phyloP scores from a whole-genome alignment of 768 basidiomycete species.

The Amanita brunnescens region DNA sequence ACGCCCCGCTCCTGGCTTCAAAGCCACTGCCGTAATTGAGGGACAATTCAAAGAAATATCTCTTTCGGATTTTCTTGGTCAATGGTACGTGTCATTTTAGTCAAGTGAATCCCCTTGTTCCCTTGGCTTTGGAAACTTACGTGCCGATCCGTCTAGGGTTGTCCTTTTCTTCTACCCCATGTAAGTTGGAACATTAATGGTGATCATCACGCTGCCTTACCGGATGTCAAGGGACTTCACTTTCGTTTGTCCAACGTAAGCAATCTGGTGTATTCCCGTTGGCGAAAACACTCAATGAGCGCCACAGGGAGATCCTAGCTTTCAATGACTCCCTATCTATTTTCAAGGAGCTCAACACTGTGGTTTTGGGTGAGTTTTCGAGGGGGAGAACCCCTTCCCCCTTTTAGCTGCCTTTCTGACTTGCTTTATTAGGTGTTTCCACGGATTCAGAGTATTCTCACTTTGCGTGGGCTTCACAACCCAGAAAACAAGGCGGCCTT shows the following conservation, averaged over 20 bases:
- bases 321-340: slow-evolving; percentile 81
- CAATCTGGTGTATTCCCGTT: background rate
- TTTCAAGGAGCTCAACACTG: slow-evolving; percentile 67
- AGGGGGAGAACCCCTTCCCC: too few species aligned
- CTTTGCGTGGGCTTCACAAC: slow-evolving; percentile 77
- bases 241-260: slow-evolving; percentile 81
- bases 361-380: slow-evolving; percentile 58
- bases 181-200: slow-evolving; percentile 37
- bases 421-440: slow-evolving; percentile 49
- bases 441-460: slow-evolving; percentile 89
- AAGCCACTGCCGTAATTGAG: slow-evolving; percentile 63
- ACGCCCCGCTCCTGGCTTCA: slow-evolving; percentile 80
- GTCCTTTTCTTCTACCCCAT: slow-evolving; percentile 91
- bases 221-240: slow-evolving; percentile 61
- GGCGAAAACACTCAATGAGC: background rate
- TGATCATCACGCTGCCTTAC: background rate
- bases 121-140: slow-evolving; percentile 3
- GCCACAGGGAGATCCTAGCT: slow-evolving; percentile 70
- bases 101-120: background rate
- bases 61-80: slow-evolving; percentile 63
- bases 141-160: slow-evolving; percentile 47
- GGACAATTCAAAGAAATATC: slow-evolving; percentile 73
- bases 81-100: slow-evolving; percentile 51
- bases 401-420: background rate
- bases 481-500: slow-evolving; percentile 81